Evolutionary conservation across 805 yeast species (phyloP), one percentile per base, ranked within the genome.

Genomic region (Schwanniomyces sp.): DNA sequence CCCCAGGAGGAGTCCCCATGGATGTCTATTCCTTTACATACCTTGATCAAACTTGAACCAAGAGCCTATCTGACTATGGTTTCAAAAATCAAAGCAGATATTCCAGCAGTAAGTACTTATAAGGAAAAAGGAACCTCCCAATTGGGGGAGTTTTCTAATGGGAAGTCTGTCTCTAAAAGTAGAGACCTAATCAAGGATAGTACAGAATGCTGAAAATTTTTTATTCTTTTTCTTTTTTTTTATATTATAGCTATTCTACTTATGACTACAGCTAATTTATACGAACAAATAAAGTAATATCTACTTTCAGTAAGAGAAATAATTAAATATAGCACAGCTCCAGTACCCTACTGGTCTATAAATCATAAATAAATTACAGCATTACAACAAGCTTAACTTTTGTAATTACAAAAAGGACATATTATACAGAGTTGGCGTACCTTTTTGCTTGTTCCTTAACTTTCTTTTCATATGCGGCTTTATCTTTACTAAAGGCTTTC

Each of bases 11-110:
- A 90, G 65, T 82, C 91, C 49, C 99, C 99, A 5, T 94, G 99
- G 99, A 91, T 94, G 96, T 89, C 95, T 34, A 95, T 94, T 49
- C 99, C 99, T 5, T 74, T 94, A 58, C 99, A 94, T 63, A 94
- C 99, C 0, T 72, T 94, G 64, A 94, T 94, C 59, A 87, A 90
- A 62, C 74, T 94, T 52, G 98, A 94, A 64, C 97, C 97, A n/a
- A 78, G 96, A 48, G 97, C 99, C 0, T 91, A 89, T 61, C 85
- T 85, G 43, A 91, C 99, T 0, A 69, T 84, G 38, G 98, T 91
- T 14, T 86, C 92, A 16, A 78, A 95, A 57, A 88, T 94, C 49
- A 90, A 90, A 57, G 99, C 98, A 0, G 89, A 94, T 64, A 92
- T 94, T 43, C 99, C 99, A 2, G 99, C 99, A 0, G 99, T 94